Conservation (phyloP, 176 grass and related monocot species). For the Coix lacrymajobi region DNA sequence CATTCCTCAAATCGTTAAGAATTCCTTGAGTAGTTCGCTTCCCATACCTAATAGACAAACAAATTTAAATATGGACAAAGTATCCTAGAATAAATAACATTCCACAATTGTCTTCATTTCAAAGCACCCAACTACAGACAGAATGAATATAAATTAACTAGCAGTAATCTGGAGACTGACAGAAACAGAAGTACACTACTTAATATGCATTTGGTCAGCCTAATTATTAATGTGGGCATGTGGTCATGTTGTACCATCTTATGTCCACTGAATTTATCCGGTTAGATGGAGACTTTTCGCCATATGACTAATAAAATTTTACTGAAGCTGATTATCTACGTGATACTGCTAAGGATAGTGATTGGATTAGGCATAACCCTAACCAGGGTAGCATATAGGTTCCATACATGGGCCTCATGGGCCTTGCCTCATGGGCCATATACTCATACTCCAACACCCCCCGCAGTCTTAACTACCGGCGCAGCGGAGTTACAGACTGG, state of each 20-base stretch:
- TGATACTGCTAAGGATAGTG: no score
- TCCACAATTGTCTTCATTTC: background rate
- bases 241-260: background rate
- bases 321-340: background rate
- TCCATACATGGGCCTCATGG: no score
- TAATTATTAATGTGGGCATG: background rate
- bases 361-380: no score
- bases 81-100: background rate
- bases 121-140: background rate
- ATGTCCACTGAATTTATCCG: background rate
- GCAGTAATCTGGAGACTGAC: background rate
- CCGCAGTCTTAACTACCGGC: no score
- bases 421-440: no score
- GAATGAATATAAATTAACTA: background rate
- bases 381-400: no score
- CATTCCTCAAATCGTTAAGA: constrained; percentile 69
- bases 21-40: constrained; percentile 79
- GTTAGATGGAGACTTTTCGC: background rate
- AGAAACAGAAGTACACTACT: background rate
- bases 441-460: no score
- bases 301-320: background rate
- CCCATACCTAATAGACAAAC: constrained; percentile 48
- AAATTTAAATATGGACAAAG: background rate
- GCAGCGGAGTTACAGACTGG: no score
- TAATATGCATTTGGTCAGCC: background rate